Evolutionary conservation across 371 early-diverging fungal species (phyloP), one percentile per base, ranked within the genome.

Genomic region (Rhizomucor pusillus): DNA sequence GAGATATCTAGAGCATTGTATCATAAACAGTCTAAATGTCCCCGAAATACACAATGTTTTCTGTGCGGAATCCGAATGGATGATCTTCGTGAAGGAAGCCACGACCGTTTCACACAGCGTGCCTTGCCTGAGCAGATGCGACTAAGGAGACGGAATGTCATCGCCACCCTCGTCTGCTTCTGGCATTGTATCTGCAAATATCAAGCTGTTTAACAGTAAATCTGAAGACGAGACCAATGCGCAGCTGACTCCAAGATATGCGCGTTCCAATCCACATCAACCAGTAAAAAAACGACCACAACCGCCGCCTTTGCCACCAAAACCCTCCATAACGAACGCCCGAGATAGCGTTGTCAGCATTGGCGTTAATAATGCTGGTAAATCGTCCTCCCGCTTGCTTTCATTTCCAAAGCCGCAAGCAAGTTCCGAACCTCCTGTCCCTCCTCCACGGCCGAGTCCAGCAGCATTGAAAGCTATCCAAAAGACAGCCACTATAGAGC

Each of bases 101-200:
- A 29, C 29, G 29, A 7, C 29, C 7, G 29, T 29, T 29, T 29
- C 7, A 29, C 7, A 29, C 29, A 5, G 29, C 29, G 29, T 29
- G 29, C 29, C 29, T 29, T 29, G 29, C 29, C 29, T 25, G 47
- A 18, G 48, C 48, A 33, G 36, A 48, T 48, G 48, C 48, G 25
- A 25, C 36, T 33, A 45, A 33, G 45, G 34, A 35, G 35, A 45
- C 16, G 33, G 36, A 34, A 57, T 57, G 57, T 57, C 57, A 33
- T 57, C 63, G 43, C 40, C 60, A 36, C 54, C 62, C 34, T 24
- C 60, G 19, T 51, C 57, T 44, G 49, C 62, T 39, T 53, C 63
- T 25, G 55, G 63, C 40, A 63, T 63, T 35, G 63, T 63, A n/a
- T 63, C 63, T 49, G 63, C 63, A 50, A 63, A 63, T 37, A 63